Evolutionary conservation across 1,139 yeast genomes (phyloP).

Genomic region (Hemisphaericaspora xylofermentans): DNA sequence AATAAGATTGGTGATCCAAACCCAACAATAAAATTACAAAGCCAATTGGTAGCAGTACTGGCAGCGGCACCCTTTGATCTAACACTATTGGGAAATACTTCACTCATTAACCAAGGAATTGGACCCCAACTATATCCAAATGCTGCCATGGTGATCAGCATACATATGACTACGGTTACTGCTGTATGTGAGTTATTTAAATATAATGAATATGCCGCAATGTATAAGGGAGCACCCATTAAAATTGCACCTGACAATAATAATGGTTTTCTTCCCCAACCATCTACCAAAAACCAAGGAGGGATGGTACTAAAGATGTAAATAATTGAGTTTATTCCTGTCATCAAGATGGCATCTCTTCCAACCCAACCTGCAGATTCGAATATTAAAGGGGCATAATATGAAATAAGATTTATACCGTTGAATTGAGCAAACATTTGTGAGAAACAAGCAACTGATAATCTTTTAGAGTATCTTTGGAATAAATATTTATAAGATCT

Average conservation of each 20-base stretch:
- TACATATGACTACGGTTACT: conserved; percentile 68
- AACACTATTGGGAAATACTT: conserved; percentile 83
- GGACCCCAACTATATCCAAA: conserved; percentile 95
- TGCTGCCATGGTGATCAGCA: conserved; percentile 76
- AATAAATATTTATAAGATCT: conserved; percentile 67
- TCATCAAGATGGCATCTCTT: conserved; percentile 83
- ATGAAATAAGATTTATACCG: conserved; percentile 89
- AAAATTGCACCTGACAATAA: conserved; percentile 72
- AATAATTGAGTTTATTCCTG: conserved; percentile 81
- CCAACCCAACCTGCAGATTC: conserved; percentile 96
- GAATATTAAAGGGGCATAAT: conserved; percentile 90
- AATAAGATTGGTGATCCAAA: conserved; percentile 86
- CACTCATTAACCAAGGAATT: conserved; percentile 91
- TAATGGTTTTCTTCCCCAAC: conserved; percentile 88
- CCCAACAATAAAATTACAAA: conserved; percentile 90
- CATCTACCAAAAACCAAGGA: conserved; percentile 88
- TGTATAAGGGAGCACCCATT: conserved; percentile 70
- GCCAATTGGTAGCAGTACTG: conserved; percentile 92
- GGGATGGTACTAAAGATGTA: conserved; percentile 78
- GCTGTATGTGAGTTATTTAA: conserved; percentile 65
- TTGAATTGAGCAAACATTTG: conserved; percentile 90
- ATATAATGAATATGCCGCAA: conserved; percentile 67
- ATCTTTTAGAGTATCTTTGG: conserved; percentile 62
- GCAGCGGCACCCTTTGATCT: conserved; percentile 90
- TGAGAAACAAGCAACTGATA: conserved; percentile 87